These are phyloP conservation scores for Phellopilus nigrolimitatus DNA, from an alignment of 1,284 basidiomycete genomes.

Conservation along the genomic window DNA sequence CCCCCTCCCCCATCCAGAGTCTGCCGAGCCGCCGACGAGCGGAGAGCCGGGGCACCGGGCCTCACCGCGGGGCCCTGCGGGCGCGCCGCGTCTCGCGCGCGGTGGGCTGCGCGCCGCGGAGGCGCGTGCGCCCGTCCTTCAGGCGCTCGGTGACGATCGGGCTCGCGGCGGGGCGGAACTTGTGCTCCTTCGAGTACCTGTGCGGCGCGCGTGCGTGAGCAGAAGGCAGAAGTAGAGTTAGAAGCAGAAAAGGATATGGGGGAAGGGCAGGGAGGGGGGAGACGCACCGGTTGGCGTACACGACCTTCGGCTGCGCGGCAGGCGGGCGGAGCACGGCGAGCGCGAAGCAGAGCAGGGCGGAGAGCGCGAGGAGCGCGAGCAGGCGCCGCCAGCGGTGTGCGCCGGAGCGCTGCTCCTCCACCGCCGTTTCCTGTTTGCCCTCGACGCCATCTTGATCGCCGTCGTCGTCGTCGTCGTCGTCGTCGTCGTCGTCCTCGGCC, in stretches of 20 bases:
- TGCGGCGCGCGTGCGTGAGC: neutral
- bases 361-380: no score
- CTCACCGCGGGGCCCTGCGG: no score
- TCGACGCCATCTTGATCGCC: neutral
- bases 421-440: neutral
- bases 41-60: no score
- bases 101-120: constrained; percentile 50
- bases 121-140: constrained; percentile 49
- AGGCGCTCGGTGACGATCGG: constrained; percentile 61
- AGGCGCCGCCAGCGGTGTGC: no score
- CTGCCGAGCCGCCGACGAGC: no score
- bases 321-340: neutral
- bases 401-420: neutral
- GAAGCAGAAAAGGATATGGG: no score
- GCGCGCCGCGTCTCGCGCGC: neutral
- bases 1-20: no score
- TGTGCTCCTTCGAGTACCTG: constrained; percentile 62
- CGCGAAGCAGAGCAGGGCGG: neutral
- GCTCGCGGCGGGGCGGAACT: constrained; percentile 63
- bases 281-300: constrained; percentile 45
- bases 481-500: neutral
- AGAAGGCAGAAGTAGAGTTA: no score
- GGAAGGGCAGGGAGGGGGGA: no score
- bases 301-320: constrained; percentile 30
- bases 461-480: neutral